Evolutionary conservation across 2,329 filamentous ascomycete genomes (phyloP).

Genomic region (Trichoderma sp.): DNA sequence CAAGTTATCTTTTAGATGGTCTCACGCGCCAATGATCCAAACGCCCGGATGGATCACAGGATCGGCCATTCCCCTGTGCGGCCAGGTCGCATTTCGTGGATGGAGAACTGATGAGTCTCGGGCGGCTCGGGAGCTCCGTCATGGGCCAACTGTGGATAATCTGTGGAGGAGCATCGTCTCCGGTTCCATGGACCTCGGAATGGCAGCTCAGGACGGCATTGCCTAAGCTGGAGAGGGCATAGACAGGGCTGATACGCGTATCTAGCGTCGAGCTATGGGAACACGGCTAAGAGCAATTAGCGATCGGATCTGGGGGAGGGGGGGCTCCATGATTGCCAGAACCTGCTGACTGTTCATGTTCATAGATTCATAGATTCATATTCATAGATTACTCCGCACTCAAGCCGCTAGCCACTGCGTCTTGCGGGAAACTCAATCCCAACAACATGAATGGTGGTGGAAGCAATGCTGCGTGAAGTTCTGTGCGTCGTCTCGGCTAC

Average conservation of each 20-base stretch:
- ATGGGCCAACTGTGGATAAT: not conserved
- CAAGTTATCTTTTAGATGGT: not conserved
- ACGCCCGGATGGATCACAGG: not conserved
- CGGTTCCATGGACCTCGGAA: not conserved
- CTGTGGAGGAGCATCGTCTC: not conserved
- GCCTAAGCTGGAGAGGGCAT: not conserved
- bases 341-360: not conserved
- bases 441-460: too few species aligned
- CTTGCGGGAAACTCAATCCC: too few species aligned
- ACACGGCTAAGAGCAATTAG: not conserved
- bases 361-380: too few species aligned
- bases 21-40: constrained; percentile 2
- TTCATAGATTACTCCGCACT: too few species aligned
- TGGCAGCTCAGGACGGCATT: not conserved
- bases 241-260: constrained; percentile 8
- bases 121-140: not conserved
- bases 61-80: not conserved
- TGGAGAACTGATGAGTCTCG: not conserved
- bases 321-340: not conserved
- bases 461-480: not conserved
- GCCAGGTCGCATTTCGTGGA: not conserved
- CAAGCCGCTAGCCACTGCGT: too few species aligned
- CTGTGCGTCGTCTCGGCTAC: not conserved
- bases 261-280: not conserved
- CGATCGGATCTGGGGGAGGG: not conserved